Base-by-base conservation (phyloP, 352 stramenopile genomes). In the Blastocystis sp. region DNA sequence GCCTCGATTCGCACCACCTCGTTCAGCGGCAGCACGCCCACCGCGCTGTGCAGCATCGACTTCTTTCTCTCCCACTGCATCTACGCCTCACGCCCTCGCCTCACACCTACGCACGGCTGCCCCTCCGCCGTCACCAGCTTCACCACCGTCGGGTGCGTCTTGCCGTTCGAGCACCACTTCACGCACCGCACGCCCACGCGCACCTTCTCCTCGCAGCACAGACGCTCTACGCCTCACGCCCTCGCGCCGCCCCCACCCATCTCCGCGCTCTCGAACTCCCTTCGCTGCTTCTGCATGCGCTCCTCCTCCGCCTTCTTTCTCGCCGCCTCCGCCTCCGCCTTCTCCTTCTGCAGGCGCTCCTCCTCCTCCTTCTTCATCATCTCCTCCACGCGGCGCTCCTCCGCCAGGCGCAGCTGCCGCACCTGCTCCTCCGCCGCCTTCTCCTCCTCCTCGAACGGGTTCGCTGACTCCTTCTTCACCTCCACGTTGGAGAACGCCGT, bases 51-150 rank as follows among this genome's bases (percentile, higher is more conserved):
- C 3, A 84, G 42, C 21, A 68, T 4, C 17, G n/a, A 10, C 57
- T 84, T 70, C 60, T 84, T 84, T 52, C 74, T 3, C 24, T 28
- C 48, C 74, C 74, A 84, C 57, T 84, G 48, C 17, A 84, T 69
- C 74, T 84, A 84, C 48, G 42, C 10, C 21, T 68, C 74, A 69
- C 42, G 6, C n/a, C 21, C n/a, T 14, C 17, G 34, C 9, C 19
- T n/a, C 34, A 68, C 45, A 19, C 54, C 28, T 70, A 84, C 74
- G 17, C 4, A 57, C 34, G 21, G 34, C 54, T 43, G 19, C 2
- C 9, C 38, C 19, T 68, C 48, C 34, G 40, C 52, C 17, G 52
- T 57, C 10, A 84, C 28, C 60, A 84, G 45, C 74, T 84, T 84
- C 60, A 84, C 74, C 34, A 68, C 40, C 28, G 74, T 84, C 24